Percentiles rank a stretch among this genome's conserved stretches.
These are phyloP conservation scores for Trichoderma lentiforme DNA, from an alignment of 2,329 filamentous ascomycete species.

Conservation along the genomic window DNA sequence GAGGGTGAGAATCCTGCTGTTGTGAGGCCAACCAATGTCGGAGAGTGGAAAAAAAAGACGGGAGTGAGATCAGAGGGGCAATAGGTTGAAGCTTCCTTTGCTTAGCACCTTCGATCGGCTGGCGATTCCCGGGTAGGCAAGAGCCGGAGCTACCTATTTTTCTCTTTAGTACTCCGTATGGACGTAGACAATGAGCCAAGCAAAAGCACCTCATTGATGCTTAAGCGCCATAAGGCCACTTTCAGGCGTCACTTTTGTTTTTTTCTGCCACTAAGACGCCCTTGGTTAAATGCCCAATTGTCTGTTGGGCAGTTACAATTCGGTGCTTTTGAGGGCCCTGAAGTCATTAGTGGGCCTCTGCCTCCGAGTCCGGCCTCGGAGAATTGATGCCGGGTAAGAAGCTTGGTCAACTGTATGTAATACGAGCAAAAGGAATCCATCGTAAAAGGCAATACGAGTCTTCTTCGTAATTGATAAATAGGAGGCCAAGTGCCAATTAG, in stretches of 20 bases:
- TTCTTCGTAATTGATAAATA: background rate
- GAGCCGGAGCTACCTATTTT: background rate
- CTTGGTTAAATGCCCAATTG: background rate
- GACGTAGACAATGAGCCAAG: background rate
- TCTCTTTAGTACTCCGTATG: background rate
- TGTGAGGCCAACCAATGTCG: background rate
- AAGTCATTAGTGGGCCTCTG: background rate
- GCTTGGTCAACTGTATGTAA: background rate
- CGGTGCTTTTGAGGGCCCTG: background rate
- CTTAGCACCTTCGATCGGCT: background rate
- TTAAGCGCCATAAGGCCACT: background rate
- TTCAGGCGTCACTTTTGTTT: background rate
- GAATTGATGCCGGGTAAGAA: background rate
- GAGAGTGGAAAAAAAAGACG: background rate
- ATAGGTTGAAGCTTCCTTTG: background rate
- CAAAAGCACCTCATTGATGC: background rate
- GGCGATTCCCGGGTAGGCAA: constrained; percentile 1
- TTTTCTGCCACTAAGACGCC: background rate
- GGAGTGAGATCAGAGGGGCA: background rate
- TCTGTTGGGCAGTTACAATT: background rate
- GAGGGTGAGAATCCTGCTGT: background rate
- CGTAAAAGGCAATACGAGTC: background rate
- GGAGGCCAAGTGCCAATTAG: constrained; percentile 1
- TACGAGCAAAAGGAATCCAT: background rate
- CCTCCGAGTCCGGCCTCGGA: constrained; percentile 16